Conservation (phyloP, 176 grass and related monocot species). For the Oryza glaberrima region DNA sequence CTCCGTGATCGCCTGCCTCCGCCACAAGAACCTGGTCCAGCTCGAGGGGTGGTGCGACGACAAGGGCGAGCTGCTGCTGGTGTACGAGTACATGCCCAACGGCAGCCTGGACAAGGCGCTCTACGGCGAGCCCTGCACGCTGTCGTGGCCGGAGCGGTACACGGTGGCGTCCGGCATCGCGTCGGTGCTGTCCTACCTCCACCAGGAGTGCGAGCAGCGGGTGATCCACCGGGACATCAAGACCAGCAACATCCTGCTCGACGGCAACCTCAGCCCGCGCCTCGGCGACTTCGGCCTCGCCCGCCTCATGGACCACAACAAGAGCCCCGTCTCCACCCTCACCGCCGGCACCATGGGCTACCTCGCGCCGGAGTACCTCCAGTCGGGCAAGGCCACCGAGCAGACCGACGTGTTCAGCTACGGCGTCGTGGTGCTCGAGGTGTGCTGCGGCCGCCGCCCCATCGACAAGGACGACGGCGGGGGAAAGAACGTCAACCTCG, state of each 20-base stretch:
- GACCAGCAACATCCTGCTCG: conserved; percentile 86
- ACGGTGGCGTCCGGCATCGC: conserved; percentile 70
- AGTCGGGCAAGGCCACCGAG: conserved; percentile 90
- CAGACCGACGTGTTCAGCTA: conserved; percentile 97
- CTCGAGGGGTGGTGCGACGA: conserved; percentile 87
- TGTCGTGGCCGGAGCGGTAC: conserved; percentile 68
- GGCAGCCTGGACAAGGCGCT: conserved; percentile 83
- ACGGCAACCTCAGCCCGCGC: conserved; percentile 68
- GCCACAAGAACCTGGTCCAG: conserved; percentile 93
- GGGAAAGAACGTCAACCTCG: conserved; percentile 70
- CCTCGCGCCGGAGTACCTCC: conserved; percentile 91
- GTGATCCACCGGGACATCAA: conserved; percentile 95
- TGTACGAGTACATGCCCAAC: conserved; percentile 95
- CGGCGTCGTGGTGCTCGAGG: conserved; percentile 79
- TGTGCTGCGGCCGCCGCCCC: conserved; percentile 83
- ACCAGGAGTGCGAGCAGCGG: conserved; percentile 88
- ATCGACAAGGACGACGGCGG: conserved; percentile 67
- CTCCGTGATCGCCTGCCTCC: conserved; percentile 76
- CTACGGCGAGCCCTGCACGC: conserved; percentile 61
- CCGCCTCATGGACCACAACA: conserved; percentile 79
- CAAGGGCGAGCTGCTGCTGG: conserved; percentile 72
- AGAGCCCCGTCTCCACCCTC: conserved; percentile 87
- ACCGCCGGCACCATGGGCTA: conserved; percentile 95
- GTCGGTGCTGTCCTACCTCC: conserved; percentile 78
- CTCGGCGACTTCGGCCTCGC: conserved; percentile 90